Base-by-base conservation (phyloP, 73 alveolate species). In the Durusdinium trenchii region DNA sequence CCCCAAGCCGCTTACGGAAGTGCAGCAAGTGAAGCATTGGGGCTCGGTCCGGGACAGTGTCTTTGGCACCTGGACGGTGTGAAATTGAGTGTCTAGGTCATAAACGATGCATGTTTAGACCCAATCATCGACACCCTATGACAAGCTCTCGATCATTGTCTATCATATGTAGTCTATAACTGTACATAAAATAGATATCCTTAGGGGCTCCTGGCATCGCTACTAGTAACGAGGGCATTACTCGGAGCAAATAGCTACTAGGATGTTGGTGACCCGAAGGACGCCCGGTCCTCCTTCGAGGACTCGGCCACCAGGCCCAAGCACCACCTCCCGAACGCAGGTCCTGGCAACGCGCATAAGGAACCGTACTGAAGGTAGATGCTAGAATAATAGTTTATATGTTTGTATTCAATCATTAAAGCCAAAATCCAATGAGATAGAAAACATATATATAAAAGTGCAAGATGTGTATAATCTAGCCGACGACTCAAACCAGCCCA, bases 211-310 rank as follows among this genome's bases (percentile, higher is more conserved):
- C n/a, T n/a, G n/a, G n/a, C n/a, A n/a, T n/a, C n/a, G n/a, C n/a
- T n/a, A n/a, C n/a, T n/a, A n/a, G n/a, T n/a, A n/a, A n/a, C n/a
- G n/a, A n/a, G n/a, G n/a, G n/a, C 64, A 9, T 54, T 54, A 20
- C 64, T 54, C 20, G 20, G 28, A 20, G 28, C 9, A 12, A 54
- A 54, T 54, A 12, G 64, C 64, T 20, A 9, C 64, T 9, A 20
- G 28, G 20, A 54, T 12, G 64, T 54, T 12, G 64, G 28, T 54
- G 9, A 12, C 64, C 64, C 9, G 20, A 54, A 54, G 64, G 20
- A 20, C 9, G 28, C 64, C 20, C 64, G 20, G 87, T 78, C 87
- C 87, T 78, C 87, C 87, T 78, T 78, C 87, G 36, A 78, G 60
- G 26, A 78, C 61, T 12, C 57, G 38, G 87, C 87, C 87, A 6